Percentiles rank a stretch among this genome's conserved stretches.
phyloP scores from a whole-genome alignment of 2,329 filamentous ascomycete species.

The Aulographum hederae region DNA sequence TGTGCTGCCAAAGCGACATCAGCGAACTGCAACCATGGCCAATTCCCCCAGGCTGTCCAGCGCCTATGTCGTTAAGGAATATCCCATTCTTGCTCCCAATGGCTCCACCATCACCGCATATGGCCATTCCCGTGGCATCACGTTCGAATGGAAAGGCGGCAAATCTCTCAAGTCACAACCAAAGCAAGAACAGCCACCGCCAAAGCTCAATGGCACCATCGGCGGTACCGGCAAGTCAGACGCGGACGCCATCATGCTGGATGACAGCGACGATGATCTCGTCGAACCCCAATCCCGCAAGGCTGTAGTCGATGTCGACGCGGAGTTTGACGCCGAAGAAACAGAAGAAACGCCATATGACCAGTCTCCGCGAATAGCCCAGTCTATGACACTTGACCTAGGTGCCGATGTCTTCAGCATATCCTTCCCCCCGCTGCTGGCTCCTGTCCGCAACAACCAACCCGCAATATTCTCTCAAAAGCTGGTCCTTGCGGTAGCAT shows the following conservation, averaged over 20 bases:
- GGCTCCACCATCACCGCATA: slow-evolving; percentile 43
- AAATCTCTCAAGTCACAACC: slow-evolving; percentile 22
- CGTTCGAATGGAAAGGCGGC: slow-evolving; percentile 42
- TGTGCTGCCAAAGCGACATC: too few relatives aligned
- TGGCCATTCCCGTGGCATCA: slow-evolving; percentile 38
- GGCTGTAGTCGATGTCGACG: too few relatives aligned
- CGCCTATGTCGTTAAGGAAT: slow-evolving; percentile 35
- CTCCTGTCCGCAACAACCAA: slow-evolving; percentile 13
- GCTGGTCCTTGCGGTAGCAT: slow-evolving; percentile 35
- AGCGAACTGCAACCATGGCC: too few relatives aligned
- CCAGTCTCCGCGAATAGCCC: slow-evolving; percentile 34
- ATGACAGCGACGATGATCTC: slow-evolving; percentile 34
- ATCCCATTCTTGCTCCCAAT: slow-evolving; percentile 39
- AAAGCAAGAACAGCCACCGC: slow-evolving; percentile 7
- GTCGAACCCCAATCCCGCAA: too few relatives aligned
- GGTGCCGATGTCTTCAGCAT: slow-evolving; percentile 34
- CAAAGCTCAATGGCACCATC: slow-evolving; percentile 10
- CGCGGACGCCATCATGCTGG: slow-evolving; percentile 31
- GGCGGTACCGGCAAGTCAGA: slow-evolving; percentile 22
- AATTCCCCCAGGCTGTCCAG: too few relatives aligned
- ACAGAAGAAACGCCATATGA: slow-evolving; percentile 38
- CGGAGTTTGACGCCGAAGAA: slow-evolving; percentile 34
- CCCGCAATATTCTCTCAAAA: slow-evolving; percentile 29
- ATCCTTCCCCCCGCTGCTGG: slow-evolving; percentile 25
- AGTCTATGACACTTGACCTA: slow-evolving; percentile 35